Conservation (phyloP, 148 eudicot genomes). For the Fagopyrum esculentum region DNA sequence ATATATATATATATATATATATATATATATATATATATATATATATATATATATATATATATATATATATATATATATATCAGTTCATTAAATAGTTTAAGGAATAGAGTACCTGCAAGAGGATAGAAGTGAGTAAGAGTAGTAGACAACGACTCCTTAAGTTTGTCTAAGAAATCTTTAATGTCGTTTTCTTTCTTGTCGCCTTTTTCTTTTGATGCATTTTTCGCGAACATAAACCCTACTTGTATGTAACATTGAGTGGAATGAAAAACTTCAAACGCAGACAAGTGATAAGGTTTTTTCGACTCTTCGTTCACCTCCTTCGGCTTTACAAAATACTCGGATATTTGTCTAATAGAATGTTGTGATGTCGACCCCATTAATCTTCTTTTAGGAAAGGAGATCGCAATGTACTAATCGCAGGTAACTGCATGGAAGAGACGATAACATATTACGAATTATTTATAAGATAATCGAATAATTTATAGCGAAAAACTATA, state of each 20-base stretch:
- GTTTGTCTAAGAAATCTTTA: not conserved
- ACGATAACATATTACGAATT: too few species aligned
- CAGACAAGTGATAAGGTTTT: constrained; percentile 17
- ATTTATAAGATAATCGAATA: too few species aligned
- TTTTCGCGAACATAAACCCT: constrained; percentile 26
- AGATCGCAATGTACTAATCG: too few species aligned
- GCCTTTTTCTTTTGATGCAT: not conserved
- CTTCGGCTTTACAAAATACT: constrained; percentile 31
- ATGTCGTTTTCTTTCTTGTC: not conserved
- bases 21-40: too few species aligned
- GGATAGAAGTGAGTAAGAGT: not conserved
- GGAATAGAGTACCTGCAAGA: not conserved
- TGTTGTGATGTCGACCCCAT: too few species aligned
- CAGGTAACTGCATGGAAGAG: too few species aligned
- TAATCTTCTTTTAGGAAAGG: too few species aligned
- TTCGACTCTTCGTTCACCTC: constrained; percentile 13
- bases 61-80: too few species aligned
- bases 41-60: too few species aligned
- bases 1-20: too few species aligned
- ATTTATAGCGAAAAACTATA: too few species aligned
- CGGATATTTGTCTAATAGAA: constrained; percentile 16
- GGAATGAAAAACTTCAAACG: constrained; percentile 28
- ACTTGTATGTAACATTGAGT: constrained; percentile 28
- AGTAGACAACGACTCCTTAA: not conserved
- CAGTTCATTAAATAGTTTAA: not conserved